Evolutionary conservation across 345 rosid species (phyloP).

Genomic region (Eucalyptus tenuipes): DNA sequence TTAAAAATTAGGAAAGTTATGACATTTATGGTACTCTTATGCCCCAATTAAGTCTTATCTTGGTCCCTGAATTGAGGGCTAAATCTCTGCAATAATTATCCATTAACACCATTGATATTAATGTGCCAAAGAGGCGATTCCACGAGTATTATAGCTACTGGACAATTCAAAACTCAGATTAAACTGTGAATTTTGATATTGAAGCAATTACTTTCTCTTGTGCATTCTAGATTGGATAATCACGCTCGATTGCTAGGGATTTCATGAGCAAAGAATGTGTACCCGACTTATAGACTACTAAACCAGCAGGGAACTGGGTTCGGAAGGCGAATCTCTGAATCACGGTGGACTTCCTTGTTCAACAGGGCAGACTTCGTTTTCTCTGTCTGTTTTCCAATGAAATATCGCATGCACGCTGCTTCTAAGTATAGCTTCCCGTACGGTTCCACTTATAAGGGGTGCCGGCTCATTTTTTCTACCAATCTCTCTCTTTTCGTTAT

Average conservation of each 20-base stretch:
- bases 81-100: too few relatives aligned
- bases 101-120: too few relatives aligned
- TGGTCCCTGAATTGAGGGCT: too few relatives aligned
- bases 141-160: background rate
- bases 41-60: too few relatives aligned
- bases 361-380: background rate
- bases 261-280: background rate
- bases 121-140: background rate
- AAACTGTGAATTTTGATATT: background rate
- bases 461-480: background rate
- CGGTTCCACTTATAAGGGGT: background rate
- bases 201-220: too few relatives aligned
- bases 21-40: too few relatives aligned
- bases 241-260: background rate
- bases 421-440: background rate
- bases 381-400: too few relatives aligned
- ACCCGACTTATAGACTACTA: background rate
- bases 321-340: background rate
- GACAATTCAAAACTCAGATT: background rate
- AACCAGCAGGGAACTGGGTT: background rate
- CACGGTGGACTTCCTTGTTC: background rate
- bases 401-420: too few relatives aligned
- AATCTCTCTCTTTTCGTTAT: background rate
- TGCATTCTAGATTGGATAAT: background rate
- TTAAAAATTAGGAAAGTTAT: background rate